phyloP scores from a whole-genome alignment of 768 basidiomycete species.

The Leccinum imitatum region DNA sequence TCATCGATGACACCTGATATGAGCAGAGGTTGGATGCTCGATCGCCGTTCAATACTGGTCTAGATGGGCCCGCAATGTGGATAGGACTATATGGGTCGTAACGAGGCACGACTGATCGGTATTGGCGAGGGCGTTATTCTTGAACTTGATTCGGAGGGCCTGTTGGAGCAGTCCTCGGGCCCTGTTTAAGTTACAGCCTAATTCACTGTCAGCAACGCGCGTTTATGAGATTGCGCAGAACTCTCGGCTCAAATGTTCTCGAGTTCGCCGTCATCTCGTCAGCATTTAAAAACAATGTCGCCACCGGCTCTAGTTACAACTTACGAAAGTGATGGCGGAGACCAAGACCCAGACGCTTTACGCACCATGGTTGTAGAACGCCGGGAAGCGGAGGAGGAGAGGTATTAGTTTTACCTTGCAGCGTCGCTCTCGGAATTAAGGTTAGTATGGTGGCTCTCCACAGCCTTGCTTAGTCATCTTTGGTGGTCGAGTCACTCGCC shows the following conservation, averaged over 20 bases:
- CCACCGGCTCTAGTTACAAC: background rate
- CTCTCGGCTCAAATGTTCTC: background rate
- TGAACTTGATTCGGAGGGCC: background rate
- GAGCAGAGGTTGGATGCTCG: background rate
- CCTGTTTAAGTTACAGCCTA: too few relatives aligned
- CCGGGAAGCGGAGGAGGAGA: background rate
- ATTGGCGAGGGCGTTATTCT: background rate
- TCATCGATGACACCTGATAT: background rate
- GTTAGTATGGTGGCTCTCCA: background rate
- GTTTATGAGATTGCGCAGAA: background rate
- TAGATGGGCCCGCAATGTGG: background rate
- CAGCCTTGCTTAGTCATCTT: slow-evolving; percentile 25
- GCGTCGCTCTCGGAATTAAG: background rate
- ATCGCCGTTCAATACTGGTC: background rate
- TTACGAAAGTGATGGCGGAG: background rate
- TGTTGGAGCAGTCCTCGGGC: too few relatives aligned
- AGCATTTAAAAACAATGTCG: background rate
- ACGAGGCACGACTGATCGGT: background rate
- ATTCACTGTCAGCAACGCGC: background rate
- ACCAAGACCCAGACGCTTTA: background rate
- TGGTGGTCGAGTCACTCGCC: slow-evolving; percentile 1
- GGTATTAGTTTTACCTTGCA: background rate
- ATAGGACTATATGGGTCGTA: slow-evolving; percentile 1
- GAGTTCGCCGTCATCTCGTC: background rate
- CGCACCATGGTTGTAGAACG: slow-evolving; percentile 3